phyloP scores from a whole-genome alignment of 129 eudicot genomes.

The Flaveria bidentis region DNA sequence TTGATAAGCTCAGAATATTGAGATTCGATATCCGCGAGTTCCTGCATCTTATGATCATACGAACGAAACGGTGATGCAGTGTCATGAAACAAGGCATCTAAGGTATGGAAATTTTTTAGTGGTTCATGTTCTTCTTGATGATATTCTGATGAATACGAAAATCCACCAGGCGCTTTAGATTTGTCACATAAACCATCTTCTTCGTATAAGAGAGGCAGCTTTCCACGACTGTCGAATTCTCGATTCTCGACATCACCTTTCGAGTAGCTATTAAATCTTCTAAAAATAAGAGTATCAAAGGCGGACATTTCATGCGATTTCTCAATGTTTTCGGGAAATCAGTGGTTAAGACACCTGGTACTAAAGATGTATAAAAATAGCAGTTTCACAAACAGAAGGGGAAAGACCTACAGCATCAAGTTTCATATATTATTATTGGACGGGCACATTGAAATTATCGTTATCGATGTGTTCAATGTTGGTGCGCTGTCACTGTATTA shows the following conservation, averaged over 20 bases:
- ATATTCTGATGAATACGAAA: background rate
- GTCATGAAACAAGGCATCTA: conserved; percentile 33
- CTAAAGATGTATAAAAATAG: background rate
- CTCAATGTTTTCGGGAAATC: background rate
- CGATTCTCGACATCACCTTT: conserved; percentile 5
- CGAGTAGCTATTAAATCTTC: conserved; percentile 24
- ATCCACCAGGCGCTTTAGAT: background rate
- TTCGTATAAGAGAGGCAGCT: conserved; percentile 19
- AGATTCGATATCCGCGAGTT: conserved; percentile 33
- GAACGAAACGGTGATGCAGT: conserved; percentile 31
- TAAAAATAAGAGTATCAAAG: conserved; percentile 19
- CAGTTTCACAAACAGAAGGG: background rate
- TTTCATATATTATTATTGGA: conserved; percentile 5
- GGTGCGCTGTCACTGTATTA: conserved; percentile 19
- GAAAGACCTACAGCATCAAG: background rate
- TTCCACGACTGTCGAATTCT: conserved; percentile 1
- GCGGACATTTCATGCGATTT: conserved; percentile 28
- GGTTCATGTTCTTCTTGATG: conserved; percentile 29
- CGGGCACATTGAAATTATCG: conserved; percentile 31
- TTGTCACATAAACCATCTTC: conserved; percentile 30
- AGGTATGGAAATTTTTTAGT: conserved; percentile 22
- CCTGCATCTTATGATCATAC: conserved; percentile 37
- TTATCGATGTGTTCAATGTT: conserved; percentile 33
- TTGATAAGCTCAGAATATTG: conserved; percentile 31
- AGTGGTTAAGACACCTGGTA: background rate